Conservation (phyloP, 805 yeast genomes). For the Ogataea methanolica region DNA sequence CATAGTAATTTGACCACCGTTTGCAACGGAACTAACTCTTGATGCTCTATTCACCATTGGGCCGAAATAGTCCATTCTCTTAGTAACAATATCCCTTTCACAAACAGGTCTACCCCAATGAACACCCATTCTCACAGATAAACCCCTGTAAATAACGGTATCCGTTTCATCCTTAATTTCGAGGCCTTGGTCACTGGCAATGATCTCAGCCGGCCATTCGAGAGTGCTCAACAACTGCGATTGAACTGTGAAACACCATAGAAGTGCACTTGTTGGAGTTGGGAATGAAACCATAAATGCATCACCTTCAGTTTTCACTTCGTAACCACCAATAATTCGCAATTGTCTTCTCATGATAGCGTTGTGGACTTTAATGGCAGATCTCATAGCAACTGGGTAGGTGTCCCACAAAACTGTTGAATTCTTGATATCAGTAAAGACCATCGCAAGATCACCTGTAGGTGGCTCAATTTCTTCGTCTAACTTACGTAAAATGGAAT, state of each 20-base stretch:
- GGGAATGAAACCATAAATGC: slow-evolving; percentile 98
- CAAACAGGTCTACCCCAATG: slow-evolving; percentile 99
- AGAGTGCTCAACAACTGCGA: slow-evolving; percentile 67
- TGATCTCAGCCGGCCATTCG: slow-evolving; percentile 94
- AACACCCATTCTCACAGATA: slow-evolving; percentile 95
- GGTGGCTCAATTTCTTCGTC: slow-evolving; percentile 95
- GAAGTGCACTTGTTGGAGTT: slow-evolving; percentile 79
- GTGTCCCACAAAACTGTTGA: slow-evolving; percentile 93
- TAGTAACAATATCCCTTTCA: slow-evolving; percentile 89
- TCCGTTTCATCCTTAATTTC: slow-evolving; percentile 63
- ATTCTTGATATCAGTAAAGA: slow-evolving; percentile 94
- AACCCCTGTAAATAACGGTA: slow-evolving; percentile 70
- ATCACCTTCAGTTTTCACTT: slow-evolving; percentile 98
- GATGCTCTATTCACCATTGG: slow-evolving; percentile 98
- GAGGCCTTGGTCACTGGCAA: slow-evolving; percentile 79
- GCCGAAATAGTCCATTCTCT: slow-evolving; percentile 98
- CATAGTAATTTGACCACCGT: slow-evolving; percentile 95
- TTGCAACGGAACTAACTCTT: slow-evolving; percentile 89
- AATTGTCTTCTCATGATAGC: slow-evolving; percentile 90
- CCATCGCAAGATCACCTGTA: slow-evolving; percentile 89
- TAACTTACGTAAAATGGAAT: slow-evolving; percentile 73
- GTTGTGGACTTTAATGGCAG: slow-evolving; percentile 93
- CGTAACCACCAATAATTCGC: slow-evolving; percentile 93
- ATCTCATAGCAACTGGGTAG: slow-evolving; percentile 89
- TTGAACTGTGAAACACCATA: slow-evolving; percentile 95